These are phyloP conservation scores for Iberis pinnata DNA, from an alignment of 345 rosid genomes.

Conservation along the genomic window DNA sequence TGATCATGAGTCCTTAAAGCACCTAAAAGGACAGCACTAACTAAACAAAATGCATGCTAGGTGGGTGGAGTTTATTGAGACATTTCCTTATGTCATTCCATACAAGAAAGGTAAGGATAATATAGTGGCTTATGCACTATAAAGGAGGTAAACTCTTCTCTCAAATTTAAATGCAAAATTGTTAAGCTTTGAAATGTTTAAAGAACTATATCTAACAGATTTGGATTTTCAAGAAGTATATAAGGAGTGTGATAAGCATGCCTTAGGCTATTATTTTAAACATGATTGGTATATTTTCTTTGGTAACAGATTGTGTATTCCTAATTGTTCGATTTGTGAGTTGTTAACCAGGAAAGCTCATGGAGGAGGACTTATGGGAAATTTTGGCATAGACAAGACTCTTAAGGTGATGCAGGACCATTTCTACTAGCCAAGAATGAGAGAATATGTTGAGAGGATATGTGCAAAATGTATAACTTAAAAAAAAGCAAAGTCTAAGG, in stretches of 20 bases:
- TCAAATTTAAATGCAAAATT: not conserved
- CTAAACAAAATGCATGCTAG: not conserved
- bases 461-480: not conserved
- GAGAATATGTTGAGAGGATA: not conserved
- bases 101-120: not conserved
- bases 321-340: not conserved
- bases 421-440: not conserved
- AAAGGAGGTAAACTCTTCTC: not conserved
- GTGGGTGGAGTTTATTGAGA: not conserved
- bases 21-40: not conserved
- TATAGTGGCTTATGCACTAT: not conserved
- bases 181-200: not conserved
- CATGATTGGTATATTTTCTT: not conserved
- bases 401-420: not conserved
- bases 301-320: not conserved
- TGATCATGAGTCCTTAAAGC: not conserved
- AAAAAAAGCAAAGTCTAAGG: not conserved
- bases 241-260: not conserved
- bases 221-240: not conserved
- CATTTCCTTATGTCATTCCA: not conserved
- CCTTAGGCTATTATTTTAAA: not conserved
- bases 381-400: not conserved
- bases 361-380: not conserved
- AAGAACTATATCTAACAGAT: not conserved
- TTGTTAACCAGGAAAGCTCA: not conserved